phyloP scores from a whole-genome alignment of 2,329 filamentous ascomycete genomes.

The Monosporascus sp. region DNA sequence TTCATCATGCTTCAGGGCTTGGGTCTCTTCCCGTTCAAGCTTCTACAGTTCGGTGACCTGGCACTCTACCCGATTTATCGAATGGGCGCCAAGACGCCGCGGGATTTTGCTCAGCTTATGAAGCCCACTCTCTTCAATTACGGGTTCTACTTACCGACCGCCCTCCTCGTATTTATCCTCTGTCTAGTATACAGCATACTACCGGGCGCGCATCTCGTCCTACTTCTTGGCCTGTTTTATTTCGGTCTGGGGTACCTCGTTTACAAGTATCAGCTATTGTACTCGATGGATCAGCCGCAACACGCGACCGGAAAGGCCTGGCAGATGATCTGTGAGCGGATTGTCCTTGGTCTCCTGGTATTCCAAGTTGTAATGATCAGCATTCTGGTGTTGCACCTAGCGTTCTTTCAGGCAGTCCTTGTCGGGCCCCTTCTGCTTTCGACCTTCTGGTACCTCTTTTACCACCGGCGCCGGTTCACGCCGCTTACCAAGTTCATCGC shows the following conservation, averaged over 20 bases:
- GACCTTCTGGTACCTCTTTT: slow-evolving; percentile 85
- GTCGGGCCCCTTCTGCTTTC: slow-evolving; percentile 71
- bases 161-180: slow-evolving; percentile 88
- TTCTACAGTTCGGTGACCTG: slow-evolving; percentile 85
- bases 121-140: slow-evolving; percentile 88
- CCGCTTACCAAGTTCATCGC: slow-evolving; percentile 92
- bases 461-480: slow-evolving; percentile 74
- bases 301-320: slow-evolving; percentile 91
- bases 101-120: slow-evolving; percentile 78
- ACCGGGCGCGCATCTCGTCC: slow-evolving; percentile 70
- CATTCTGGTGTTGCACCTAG: slow-evolving; percentile 68
- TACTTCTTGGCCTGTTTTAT: slow-evolving; percentile 77
- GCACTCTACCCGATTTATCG: slow-evolving; percentile 75
- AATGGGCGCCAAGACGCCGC: slow-evolving; percentile 76
- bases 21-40: slow-evolving; percentile 87
- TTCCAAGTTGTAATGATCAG: slow-evolving; percentile 91
- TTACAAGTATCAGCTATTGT: slow-evolving; percentile 95
- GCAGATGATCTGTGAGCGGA: slow-evolving; percentile 92
- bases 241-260: slow-evolving; percentile 80
- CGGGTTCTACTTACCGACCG: slow-evolving; percentile 90
- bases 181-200: slow-evolving; percentile 93
- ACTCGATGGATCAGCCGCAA: slow-evolving; percentile 96
- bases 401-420: slow-evolving; percentile 66
- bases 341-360: slow-evolving; percentile 78
- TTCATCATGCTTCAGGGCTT: slow-evolving; percentile 90